A percentile compares a stretch with the other conserved stretches of the same genome.
Conservation (phyloP, 805 yeast species). For the Kuraishia cidri region DNA sequence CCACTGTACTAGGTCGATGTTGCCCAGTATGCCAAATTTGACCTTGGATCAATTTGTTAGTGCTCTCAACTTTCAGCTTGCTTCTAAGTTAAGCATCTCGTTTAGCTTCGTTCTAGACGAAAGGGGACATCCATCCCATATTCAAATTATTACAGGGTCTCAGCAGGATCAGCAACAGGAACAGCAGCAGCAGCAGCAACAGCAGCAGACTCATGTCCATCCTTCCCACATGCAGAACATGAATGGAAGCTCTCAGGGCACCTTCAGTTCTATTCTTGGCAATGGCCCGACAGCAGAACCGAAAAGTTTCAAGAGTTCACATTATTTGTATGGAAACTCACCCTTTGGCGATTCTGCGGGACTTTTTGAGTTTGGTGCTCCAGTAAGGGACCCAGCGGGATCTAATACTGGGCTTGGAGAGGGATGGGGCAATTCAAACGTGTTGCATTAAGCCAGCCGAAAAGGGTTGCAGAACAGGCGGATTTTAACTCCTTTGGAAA, state of each 20-base stretch:
- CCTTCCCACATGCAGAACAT: background rate
- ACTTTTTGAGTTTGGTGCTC: too few relatives aligned
- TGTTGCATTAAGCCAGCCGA: too few relatives aligned
- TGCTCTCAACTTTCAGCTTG: conserved; percentile 22
- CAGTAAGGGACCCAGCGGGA: too few relatives aligned
- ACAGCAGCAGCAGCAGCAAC: conserved; percentile 1
- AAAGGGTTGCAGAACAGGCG: too few relatives aligned
- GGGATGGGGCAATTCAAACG: too few relatives aligned
- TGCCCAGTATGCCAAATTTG: conserved; percentile 19
- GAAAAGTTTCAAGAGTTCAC: too few relatives aligned
- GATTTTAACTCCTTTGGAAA: too few relatives aligned
- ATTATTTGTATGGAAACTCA: too few relatives aligned
- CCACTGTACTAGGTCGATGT: conserved; percentile 12
- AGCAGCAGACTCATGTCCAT: background rate
- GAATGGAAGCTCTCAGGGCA: background rate
- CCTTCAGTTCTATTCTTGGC: too few relatives aligned
- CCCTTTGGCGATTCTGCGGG: too few relatives aligned
- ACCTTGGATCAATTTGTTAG: conserved; percentile 18
- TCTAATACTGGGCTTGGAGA: too few relatives aligned
- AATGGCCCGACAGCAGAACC: too few relatives aligned
- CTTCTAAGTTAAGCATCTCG: conserved; percentile 15
- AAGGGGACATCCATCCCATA: conserved; percentile 31
- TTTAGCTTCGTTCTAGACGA: conserved; percentile 39
- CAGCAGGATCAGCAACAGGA: conserved; percentile 3
- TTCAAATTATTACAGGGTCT: conserved; percentile 19